Evolutionary conservation across 768 basidiomycete species (phyloP), one percentile per base, ranked within the genome.

Genomic region (Daedalea quercina): DNA sequence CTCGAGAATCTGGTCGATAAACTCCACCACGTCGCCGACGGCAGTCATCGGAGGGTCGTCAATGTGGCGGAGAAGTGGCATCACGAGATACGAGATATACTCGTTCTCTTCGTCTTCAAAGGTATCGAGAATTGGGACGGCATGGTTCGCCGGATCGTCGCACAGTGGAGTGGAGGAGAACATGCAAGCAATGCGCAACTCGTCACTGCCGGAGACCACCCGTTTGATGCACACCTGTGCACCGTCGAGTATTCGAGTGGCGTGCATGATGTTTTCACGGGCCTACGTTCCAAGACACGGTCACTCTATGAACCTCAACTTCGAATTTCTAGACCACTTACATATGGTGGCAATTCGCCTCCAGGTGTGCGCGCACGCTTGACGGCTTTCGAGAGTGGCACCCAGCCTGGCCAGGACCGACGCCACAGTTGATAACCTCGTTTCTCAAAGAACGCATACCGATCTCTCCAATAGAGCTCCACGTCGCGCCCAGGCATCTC

Each of bases 161-260:
- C 51, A 47, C 6, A 56, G 17, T 0, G 17, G 24, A 3, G n/a
- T 19, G 1, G 50, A 24, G 7, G 54, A 53, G 2, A 65, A 46
- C 43, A 52, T 15, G 40, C 9, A 2, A 1, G 57, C 60, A 3
- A 67, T 60, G 3, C 20, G 9, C 1, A 48, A 34, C 33, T 68
- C 65, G 3, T 28, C 1, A 22, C 56, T 50, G 1, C 35, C 51
- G 0, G 53, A 51, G 2, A 20, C 0, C 0, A 70, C 55, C 1
- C 41, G 37, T 24, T 74, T 73, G n/a, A 74, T 54, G 13, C 58
- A 62, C 0, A 74, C 66, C 1, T 58, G 44, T 3, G 34, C 53
- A 0, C 53, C 60, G 24, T 72, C 70, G 1, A 60, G 59, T 1
- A 59, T 50, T 9, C 69, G 61, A 0, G 61, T 67, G 0, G 70